Base-by-base conservation (phyloP, 192 early-diverging fungal species). In the Umbelopsis vinacea region DNA sequence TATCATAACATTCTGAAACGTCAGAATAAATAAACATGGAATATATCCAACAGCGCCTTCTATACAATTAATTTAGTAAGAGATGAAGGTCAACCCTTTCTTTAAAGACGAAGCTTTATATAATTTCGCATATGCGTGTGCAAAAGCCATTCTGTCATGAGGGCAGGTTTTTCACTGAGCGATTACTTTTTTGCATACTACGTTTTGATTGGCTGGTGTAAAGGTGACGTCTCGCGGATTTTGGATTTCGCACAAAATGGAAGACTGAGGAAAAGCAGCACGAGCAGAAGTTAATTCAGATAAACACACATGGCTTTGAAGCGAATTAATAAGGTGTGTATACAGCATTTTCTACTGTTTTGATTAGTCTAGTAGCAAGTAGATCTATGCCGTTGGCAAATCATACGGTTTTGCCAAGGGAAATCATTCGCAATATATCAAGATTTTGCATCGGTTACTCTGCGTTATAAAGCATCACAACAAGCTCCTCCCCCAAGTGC, bases 241-340 rank as follows among this genome's bases (percentile, higher is more conserved):
- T 54, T 54, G 53, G 57, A 63, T 63, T 63, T 63, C 26, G 57
- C 57, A 63, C 57, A 63, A 63, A 63, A 63, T 26, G 22, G 53
- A 37, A 63, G 57, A 37, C 29, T 37, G 6, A 29, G 15, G 57
- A 22, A n/a, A 63, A 35, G 33, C 57, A 37, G 57, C 57, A 63
- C 57, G 24, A 37, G 10, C 19, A 63, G 57, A 63, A 63, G 35
- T 63, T 48, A 63, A 63, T 63, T 63, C 57, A 37, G 33, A 29
- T 29, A 63, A 63, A 63, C 29, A 63, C 57, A 63, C 63, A 98
- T 98, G 97, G 96, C 97, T 84, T 85, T 96, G 63, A 98, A 98
- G 88, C 93, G 97, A 82, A 98, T 98, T 90, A 96, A 94, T 89
- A 98, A 98, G 93, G 96, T 94, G 89, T 73, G 84, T 78, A 15